Conservation (phyloP, 371 early-diverging fungal genomes). For the Basidiobolus heterosporus region DNA sequence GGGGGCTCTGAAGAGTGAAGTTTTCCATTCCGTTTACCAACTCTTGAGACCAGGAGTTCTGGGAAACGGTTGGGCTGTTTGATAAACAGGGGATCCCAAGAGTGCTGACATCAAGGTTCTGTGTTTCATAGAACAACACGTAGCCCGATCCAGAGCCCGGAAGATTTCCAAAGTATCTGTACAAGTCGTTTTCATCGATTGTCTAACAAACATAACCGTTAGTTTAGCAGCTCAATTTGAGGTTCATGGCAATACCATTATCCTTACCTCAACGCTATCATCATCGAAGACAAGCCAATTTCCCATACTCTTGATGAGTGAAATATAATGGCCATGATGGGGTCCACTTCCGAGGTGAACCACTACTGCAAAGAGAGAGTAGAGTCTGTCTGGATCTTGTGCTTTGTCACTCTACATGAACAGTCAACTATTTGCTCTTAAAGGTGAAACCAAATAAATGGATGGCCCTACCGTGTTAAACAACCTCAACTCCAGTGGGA, state of each 20-base stretch:
- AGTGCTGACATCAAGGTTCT: conserved; percentile 14
- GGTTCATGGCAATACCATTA: background rate
- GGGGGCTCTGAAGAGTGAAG: too few species aligned
- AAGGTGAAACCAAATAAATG: background rate
- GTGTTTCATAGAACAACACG: conserved; percentile 62
- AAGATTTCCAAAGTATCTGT: conserved; percentile 67
- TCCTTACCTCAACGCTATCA: conserved; percentile 61
- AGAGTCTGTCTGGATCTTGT: conserved; percentile 69
- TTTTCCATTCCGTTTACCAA: too few species aligned
- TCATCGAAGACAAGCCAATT: conserved; percentile 93
- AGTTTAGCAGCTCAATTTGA: background rate
- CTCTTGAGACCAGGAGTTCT: too few species aligned
- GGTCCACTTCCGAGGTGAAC: conserved; percentile 93
- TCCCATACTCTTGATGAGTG: conserved; percentile 68
- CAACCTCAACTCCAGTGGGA: conserved; percentile 79
- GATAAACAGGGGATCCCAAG: conserved; percentile 1
- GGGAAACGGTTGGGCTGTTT: too few species aligned
- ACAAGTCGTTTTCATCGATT: conserved; percentile 62
- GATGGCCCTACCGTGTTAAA: conserved; percentile 70
- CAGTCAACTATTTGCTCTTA: background rate
- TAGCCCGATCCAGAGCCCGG: conserved; percentile 68
- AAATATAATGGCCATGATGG: conserved; percentile 92
- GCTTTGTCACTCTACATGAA: conserved; percentile 56
- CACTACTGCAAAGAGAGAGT: conserved; percentile 74
- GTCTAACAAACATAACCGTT: conserved; percentile 12